Percentiles rank a stretch among this genome's conserved stretches.
phyloP scores from a whole-genome alignment of 2,329 filamentous ascomycete genomes.

The Talaromyces sp. region DNA sequence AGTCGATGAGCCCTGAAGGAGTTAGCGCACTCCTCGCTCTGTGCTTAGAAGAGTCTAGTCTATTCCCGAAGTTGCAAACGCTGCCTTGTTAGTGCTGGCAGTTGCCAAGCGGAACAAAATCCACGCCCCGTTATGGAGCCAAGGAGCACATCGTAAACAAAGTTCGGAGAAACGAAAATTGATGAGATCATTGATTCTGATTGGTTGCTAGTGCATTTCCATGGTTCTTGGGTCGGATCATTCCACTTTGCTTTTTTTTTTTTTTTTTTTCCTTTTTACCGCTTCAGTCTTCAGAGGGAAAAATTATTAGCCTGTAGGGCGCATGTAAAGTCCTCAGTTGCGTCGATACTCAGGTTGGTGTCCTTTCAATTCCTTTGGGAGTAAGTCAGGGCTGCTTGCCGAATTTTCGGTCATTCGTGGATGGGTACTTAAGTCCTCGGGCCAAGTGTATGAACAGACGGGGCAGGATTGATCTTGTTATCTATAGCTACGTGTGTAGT shows the following conservation, averaged over 20 bases:
- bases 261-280: background rate
- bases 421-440: background rate
- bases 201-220: background rate
- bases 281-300: no score
- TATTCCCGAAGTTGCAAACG: background rate
- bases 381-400: background rate
- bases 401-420: background rate
- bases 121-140: background rate
- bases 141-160: background rate
- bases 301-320: background rate
- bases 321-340: background rate
- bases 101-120: background rate
- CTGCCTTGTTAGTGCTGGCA: background rate
- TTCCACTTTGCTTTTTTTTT: background rate
- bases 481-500: background rate
- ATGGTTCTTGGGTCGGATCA: background rate
- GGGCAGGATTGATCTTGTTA: background rate
- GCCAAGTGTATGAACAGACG: background rate
- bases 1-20: background rate
- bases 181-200: background rate
- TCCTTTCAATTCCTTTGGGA: background rate
- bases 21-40: background rate
- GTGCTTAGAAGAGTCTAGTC: background rate
- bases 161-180: conserved; percentile 4
- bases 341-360: background rate